These are phyloP conservation scores for Sabuloglossum arenarium DNA, from an alignment of 495 filamentous ascomycete species.

Conservation along the genomic window DNA sequence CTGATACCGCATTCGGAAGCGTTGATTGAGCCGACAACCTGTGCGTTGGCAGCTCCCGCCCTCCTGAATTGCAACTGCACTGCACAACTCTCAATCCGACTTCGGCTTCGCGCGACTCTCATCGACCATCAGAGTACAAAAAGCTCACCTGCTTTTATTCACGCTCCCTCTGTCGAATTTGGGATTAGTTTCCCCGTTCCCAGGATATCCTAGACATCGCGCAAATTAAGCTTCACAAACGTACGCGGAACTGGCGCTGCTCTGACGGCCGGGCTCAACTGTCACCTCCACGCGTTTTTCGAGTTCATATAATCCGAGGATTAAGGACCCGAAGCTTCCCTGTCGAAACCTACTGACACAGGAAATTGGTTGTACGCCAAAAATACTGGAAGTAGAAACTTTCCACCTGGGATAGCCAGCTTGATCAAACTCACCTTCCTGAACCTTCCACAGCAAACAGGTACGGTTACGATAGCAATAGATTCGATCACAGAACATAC, in stretches of 20 bases:
- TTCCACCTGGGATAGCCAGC: no score
- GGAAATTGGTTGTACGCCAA: not conserved
- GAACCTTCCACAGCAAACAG: not conserved
- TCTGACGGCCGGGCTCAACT: not conserved
- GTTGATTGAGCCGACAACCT: not conserved
- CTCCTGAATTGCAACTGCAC: not conserved
- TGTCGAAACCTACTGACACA: not conserved
- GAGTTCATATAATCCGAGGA: not conserved
- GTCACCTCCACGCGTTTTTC: not conserved
- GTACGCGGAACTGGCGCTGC: not conserved
- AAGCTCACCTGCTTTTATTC: not conserved
- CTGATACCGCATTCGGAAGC: not conserved
- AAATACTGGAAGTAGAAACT: not conserved
- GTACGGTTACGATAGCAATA: not conserved
- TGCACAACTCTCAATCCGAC: not conserved
- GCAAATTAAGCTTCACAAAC: not conserved
- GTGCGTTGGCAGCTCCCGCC: not conserved
- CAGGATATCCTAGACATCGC: not conserved
- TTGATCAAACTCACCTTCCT: conserved; percentile 1
- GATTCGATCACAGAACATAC: not conserved
- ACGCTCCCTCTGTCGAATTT: not conserved
- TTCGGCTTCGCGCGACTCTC: not conserved
- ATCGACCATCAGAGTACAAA: not conserved
- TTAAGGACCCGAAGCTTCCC: not conserved
- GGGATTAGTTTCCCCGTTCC: not conserved